Base-by-base conservation (phyloP, 2,329 filamentous ascomycete species). In the Dendrostoma leiphaemia region DNA sequence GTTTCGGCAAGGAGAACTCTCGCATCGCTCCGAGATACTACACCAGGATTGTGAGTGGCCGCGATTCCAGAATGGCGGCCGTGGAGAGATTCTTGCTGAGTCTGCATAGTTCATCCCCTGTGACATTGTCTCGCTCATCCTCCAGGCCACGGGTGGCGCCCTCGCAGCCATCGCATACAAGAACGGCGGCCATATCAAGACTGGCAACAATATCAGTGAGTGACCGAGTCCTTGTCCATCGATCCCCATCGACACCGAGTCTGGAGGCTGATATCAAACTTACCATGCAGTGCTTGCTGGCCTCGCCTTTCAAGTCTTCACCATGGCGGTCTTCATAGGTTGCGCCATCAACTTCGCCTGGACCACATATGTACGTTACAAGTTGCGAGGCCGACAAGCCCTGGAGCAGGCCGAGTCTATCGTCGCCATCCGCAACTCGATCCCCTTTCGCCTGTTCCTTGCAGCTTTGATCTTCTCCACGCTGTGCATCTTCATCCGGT, bases 401-500 rank as follows among this genome's bases (percentile, higher is more conserved):
- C 67, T 77, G 45, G 71, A 74, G 62, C 68, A 73, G 59, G 67
- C 71, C 58, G 68, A 70, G 7, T 61, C 60, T 8, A 61, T 71
- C 13, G 65, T 64, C 28, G 62, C 62, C 8, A 65, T 79, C 35
- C 73, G 78, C 29, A 55, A 64, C 37, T 74, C 74, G 13, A 62
- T 61, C 43, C 63, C 66, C 23, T 85, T 86, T 70, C 72, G 72
- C 51, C 72, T 72, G 12, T 87, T 86, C 66, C 66, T 84, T 5
- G 63, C 62, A n/a, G 81, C 79, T 10, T 72, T 88, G 17, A 65
- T 71, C 1, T 65, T 86, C 2, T 77, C 83, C 2, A 85, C 84
- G n/a, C 49, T 87, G 12, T 79, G 77, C 61, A 83, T 90, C 62
- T 80, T 89, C 58, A 80, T 81, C 62, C 75, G 87, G 8, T 84